These are phyloP conservation scores for Neostapfia colusana DNA, from an alignment of 176 grass and related monocot genomes.

Conservation along the genomic window DNA sequence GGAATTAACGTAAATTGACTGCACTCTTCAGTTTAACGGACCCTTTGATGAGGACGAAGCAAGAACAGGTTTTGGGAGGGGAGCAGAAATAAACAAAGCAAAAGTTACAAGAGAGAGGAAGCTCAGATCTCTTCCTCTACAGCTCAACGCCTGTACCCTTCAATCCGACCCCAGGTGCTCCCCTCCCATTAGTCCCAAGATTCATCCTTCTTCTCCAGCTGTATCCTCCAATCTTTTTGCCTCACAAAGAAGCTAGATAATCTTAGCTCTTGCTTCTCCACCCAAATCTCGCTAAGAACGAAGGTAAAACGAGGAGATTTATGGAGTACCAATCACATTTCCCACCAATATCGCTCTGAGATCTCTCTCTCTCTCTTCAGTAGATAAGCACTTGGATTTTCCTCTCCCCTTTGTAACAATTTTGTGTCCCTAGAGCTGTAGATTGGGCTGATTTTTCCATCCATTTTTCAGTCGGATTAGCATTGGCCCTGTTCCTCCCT, in stretches of 20 bases:
- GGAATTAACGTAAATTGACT: neutral
- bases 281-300: constrained; percentile 6
- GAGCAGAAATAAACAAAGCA: neutral
- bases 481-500: neutral
- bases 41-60: constrained; percentile 5
- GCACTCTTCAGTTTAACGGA: neutral
- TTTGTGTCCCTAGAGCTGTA: neutral
- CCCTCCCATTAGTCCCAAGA: neutral
- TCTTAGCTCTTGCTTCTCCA: neutral
- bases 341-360: neutral
- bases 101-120: neutral
- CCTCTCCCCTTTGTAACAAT: neutral
- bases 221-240: constrained; percentile 2
- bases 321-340: neutral
- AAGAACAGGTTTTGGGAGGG: constrained; percentile 22
- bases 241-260: neutral
- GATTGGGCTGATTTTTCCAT: neutral
- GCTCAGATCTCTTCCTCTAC: constrained; percentile 37
- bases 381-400: neutral
- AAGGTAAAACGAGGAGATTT: neutral
- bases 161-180: constrained; percentile 9
- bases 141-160: neutral
- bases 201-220: constrained; percentile 24
- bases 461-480: neutral
- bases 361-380: neutral